Base-by-base conservation (phyloP, 2,329 filamentous ascomycete species). In the Cyanodermella asteris region DNA sequence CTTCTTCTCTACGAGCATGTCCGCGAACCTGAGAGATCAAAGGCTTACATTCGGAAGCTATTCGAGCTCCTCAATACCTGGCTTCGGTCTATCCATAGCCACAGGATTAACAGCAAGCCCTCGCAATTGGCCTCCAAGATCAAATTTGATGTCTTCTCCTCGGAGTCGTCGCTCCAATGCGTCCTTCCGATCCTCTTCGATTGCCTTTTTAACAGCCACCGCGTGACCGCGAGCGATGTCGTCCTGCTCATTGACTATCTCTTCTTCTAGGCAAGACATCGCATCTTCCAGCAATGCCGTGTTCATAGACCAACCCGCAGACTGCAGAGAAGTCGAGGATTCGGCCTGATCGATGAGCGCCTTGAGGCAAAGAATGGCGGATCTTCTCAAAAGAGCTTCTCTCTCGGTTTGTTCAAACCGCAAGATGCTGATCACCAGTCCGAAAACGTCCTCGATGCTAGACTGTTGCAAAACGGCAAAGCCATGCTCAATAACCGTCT, bases 171-270 rank as follows among this genome's bases (percentile, higher is more conserved):
- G 48, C 24, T 53, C 27, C 22, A 54, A 28, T 7, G 44, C 44
- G 34, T 51, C 53, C 33, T 52, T 46, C 27, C 48, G 28, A 50
- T 50, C 53, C 7, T 45, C 44, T 34, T 53, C 49, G 17, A 53
- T 29, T 24, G 42, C 53, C 35, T 53, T 49, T 15, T 49, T 43
- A 26, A 53, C 28, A 13, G 39, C 40, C 3, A 45, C 43, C 10
- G 52, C 33, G 37, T 54, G 48, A 0, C 47, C 49, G 13, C 47
- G 41, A 5, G 50, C 46, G 31, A 52, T 44, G 3, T 22, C 28
- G 28, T 54, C 50, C 6, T 38, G 41, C 25, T 54, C 50, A 8
- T 33, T 37, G 15, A 37, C 41, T 27, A 53, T 49, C 5, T 50
- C 47, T 21, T 45, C 47, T 2, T 25, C 31, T 17, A 54, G 23